Conservation (phyloP, 1,139 yeast species). For the Kodamaea suecica region DNA sequence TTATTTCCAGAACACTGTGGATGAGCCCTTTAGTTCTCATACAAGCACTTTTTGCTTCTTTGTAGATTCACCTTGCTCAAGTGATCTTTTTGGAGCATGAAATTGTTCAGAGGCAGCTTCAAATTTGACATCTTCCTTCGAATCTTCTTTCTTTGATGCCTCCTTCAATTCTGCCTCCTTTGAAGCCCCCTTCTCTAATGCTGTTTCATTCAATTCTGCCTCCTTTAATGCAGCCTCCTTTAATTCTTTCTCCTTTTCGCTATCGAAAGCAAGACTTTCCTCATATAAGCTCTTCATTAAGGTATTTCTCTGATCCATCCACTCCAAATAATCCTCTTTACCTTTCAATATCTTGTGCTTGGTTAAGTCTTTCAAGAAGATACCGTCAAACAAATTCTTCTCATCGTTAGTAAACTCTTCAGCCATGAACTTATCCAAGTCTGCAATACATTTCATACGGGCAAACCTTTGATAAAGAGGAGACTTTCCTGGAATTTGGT, state of each 20-base stretch:
- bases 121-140: neutral
- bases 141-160: too few relatives aligned
- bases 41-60: constrained; percentile 1
- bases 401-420: constrained; percentile 28
- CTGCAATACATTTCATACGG: constrained; percentile 54
- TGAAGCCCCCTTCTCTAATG: too few relatives aligned
- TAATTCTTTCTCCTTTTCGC: too few relatives aligned
- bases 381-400: constrained; percentile 28
- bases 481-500: constrained; percentile 79
- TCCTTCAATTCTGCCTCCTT: too few relatives aligned
- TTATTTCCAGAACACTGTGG: too few relatives aligned
- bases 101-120: neutral
- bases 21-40: too few relatives aligned
- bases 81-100: neutral
- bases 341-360: constrained; percentile 25
- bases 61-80: neutral
- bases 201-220: too few relatives aligned
- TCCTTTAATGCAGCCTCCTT: too few relatives aligned
- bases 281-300: constrained; percentile 12
- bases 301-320: constrained; percentile 11
- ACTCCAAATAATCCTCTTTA: constrained; percentile 18
- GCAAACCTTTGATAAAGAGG: constrained; percentile 57
- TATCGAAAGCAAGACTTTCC: constrained; percentile 6
- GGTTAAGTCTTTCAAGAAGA: constrained; percentile 35
- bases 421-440: constrained; percentile 30